phyloP scores from a whole-genome alignment of 202 grass and related monocot genomes.

The Digitaria exilis region DNA sequence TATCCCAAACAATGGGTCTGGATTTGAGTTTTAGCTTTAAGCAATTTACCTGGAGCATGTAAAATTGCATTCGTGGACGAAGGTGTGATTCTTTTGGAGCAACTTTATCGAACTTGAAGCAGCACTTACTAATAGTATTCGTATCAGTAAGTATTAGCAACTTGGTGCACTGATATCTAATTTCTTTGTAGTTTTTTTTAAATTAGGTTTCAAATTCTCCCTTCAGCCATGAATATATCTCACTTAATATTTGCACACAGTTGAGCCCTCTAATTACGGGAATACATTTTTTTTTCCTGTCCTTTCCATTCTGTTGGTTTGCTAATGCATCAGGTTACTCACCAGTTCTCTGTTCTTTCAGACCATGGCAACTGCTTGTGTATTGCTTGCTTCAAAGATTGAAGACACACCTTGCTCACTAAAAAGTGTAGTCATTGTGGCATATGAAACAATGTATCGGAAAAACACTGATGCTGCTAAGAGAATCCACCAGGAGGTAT shows the following conservation, averaged over 20 bases:
- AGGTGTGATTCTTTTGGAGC: constrained; percentile 44
- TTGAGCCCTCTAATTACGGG: neutral
- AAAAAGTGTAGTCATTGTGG: constrained; percentile 31
- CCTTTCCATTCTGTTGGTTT: neutral
- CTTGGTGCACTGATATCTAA: neutral
- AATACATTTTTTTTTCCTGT: constrained; percentile 7
- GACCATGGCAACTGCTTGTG: constrained; percentile 67
- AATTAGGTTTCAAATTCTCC: constrained; percentile 12
- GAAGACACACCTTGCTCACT: constrained; percentile 62
- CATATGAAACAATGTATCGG: constrained; percentile 62
- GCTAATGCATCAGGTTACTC: neutral
- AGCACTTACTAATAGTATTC: constrained; percentile 41
- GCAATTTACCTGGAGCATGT: constrained; percentile 36
- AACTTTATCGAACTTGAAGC: constrained; percentile 47
- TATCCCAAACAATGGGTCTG: constrained; percentile 20
- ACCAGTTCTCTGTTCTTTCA: constrained; percentile 30
- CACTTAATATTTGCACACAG: neutral
- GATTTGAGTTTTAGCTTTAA: constrained; percentile 27
- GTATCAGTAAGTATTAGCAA: constrained; percentile 52
- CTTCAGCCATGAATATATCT: neutral
- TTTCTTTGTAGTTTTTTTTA: constrained; percentile 20
- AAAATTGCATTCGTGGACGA: constrained; percentile 34
- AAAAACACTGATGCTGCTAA: constrained; percentile 59
- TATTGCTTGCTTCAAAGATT: constrained; percentile 74
- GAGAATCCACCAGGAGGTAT: constrained; percentile 57